Evolutionary conservation across 805 yeast genomes (phyloP).

Genomic region (Ogataea chonburiensis): DNA sequence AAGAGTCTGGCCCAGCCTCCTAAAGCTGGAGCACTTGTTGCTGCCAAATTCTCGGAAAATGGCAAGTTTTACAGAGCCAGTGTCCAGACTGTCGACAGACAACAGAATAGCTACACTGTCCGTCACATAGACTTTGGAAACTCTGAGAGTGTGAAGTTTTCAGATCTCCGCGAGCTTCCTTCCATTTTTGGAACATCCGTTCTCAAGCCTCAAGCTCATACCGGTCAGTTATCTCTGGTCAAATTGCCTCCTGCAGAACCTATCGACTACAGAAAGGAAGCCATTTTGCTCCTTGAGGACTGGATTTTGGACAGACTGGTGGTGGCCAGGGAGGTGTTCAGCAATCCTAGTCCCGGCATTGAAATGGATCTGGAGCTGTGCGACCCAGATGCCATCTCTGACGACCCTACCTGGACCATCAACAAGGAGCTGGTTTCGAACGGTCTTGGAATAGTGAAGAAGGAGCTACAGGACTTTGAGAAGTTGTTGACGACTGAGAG

Average conservation of each 20-base stretch:
- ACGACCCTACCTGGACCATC: conserved; percentile 55
- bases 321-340: conserved; percentile 51
- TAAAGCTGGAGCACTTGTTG: conserved; percentile 54
- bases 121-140: conserved; percentile 65
- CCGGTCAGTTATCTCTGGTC: conserved; percentile 52
- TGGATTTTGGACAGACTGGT: conserved; percentile 49
- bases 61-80: conserved; percentile 60
- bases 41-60: conserved; percentile 51
- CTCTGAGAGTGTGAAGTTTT: conserved; percentile 42
- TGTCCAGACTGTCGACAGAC: conserved; percentile 46
- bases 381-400: conserved; percentile 53
- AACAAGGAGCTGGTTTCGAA: conserved; percentile 56
- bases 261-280: conserved; percentile 53
- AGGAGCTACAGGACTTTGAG: conserved; percentile 37
- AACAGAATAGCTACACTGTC: conserved; percentile 45
- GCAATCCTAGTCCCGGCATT: conserved; percentile 37
- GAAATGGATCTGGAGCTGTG: conserved; percentile 54
- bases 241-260: conserved; percentile 57
- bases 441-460: conserved; percentile 59
- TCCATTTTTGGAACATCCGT: conserved; percentile 40
- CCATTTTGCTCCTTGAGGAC: conserved; percentile 54
- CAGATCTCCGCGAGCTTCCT: conserved; percentile 53
- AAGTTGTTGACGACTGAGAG: conserved; percentile 36
- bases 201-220: conserved; percentile 54
- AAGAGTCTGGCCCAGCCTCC: conserved; percentile 40